phyloP scores from a whole-genome alignment of 805 yeast species.

The Nematodospora valgi region DNA sequence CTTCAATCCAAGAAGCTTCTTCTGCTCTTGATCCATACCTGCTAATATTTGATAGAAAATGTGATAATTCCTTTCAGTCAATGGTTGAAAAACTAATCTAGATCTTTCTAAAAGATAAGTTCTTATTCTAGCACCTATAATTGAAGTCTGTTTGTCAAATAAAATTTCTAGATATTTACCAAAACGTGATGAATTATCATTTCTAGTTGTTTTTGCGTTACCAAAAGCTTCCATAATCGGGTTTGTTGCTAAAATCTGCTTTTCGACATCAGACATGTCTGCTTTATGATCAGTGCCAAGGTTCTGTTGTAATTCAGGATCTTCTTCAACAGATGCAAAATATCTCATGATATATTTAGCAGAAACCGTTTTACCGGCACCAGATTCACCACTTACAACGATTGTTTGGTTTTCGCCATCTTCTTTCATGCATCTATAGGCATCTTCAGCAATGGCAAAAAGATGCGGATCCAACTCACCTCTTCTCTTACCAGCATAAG shows the following conservation, averaged over 20 bases:
- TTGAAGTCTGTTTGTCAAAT: slow-evolving; percentile 69
- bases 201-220: slow-evolving; percentile 95
- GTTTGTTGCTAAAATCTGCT: slow-evolving; percentile 92
- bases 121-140: slow-evolving; percentile 92
- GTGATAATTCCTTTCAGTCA: slow-evolving; percentile 89
- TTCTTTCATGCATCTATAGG: slow-evolving; percentile 89
- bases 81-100: slow-evolving; percentile 89
- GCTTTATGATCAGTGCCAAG: slow-evolving; percentile 34
- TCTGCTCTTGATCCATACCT: slow-evolving; percentile 61
- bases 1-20: slow-evolving; percentile 56
- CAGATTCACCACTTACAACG: slow-evolving; percentile 96
- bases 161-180: slow-evolving; percentile 93
- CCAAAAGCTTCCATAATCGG: slow-evolving; percentile 99
- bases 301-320: slow-evolving; percentile 23
- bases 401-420: slow-evolving; percentile 88
- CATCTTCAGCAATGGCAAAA: slow-evolving; percentile 97
- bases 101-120: slow-evolving; percentile 92
- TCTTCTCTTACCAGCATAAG: slow-evolving; percentile 87
- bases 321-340: slow-evolving; percentile 86
- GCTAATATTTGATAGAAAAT: slow-evolving; percentile 85
- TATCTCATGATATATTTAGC: slow-evolving; percentile 98
- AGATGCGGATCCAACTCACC: slow-evolving; percentile 97
- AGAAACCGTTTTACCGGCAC: slow-evolving; percentile 97
- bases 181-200: slow-evolving; percentile 95
- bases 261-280: slow-evolving; percentile 88